Evolutionary conservation across 352 stramenopile genomes (phyloP), one percentile per base, ranked within the genome.

Genomic region (Sclerospora graminicola): DNA sequence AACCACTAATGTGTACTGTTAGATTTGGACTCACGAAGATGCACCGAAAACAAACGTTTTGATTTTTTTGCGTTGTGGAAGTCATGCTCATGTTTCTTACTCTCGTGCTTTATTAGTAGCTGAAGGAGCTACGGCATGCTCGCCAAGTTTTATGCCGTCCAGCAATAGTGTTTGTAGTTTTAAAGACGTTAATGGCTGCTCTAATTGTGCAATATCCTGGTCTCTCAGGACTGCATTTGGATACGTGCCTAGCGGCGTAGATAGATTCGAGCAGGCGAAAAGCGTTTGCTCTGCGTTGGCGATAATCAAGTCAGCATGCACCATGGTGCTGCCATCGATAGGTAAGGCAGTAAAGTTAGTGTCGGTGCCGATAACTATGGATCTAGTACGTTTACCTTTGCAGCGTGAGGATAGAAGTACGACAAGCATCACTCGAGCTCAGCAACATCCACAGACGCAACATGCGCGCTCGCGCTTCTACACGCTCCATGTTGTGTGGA

Each of bases 211-310:
- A 6, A 89, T 37, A 30, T 88, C 76, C 14, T 57, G 42, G 13
- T 70, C 60, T 30, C 74, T 69, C 27, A 90, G 29, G 5, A 89
- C 61, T 0, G 74, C 76, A 41, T 70, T 63, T 20, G 54, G 53
- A 43, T 89, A 90, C 14, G 51, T 71, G 1, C 79, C 79, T 5
- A 91, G 51, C 13, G 79, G 76, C 26, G 76, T 88, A 7, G 54
- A 41, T 8, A 91, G 60, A 39, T 77, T 65, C 13, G 52, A 59
- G 23, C 59, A 65, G 1, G 54, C 79, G 18, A 89, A 78, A 21
- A 90, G 63, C 29, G 62, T 81, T 42, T 90, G 79, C 2, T 61
- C 62, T n/a, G 54, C 72, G 34, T 89, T 91, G 10, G 60, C 28
- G 7, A 63, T 38, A 11, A 85, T 11, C 8, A 43, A 28, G 13